Base-by-base conservation (phyloP, 2,329 filamentous ascomycete genomes). In the Paecilomyces fulvus region DNA sequence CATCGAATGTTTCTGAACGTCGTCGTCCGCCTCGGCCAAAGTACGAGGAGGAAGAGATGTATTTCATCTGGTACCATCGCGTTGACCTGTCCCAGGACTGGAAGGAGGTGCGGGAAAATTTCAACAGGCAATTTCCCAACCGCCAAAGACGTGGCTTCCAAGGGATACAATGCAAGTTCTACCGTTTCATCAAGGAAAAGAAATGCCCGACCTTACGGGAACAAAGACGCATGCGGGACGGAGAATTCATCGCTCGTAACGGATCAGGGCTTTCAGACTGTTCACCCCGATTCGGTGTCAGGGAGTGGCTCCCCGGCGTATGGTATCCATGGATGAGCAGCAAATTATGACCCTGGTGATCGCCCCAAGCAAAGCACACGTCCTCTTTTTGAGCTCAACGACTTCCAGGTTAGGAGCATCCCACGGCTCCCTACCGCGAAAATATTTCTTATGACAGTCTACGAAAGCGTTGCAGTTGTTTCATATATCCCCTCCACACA, bases 21-120 rank as follows among this genome's bases (percentile, higher is more conserved):
- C 72, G 73, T 8, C 72, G 75, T 3, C 66, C 71, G 5, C 73
- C 74, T n/a, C 70, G 75, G 4, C 75, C 74, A 25, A 76, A 75
- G 64, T 78, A 78, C 63, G 71, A 72, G 49, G 70, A 74, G 53
- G 76, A 78, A 64, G 74, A 78, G 58, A 73, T 73, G 67, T 75
- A 74, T 62, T 78, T 78, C 58, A 77, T 78, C 58, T 79, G 76
- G 76, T 79, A 78, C 60, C 73, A 77, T 63, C 74, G 75, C 7
- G 74, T 75, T 25, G 76, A 78, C 60, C 67, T 77, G 25, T 68
- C 68, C 50, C 70, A 76, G 64, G 72, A 76, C 58, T 79, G 76
- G 76, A 74, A 73, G 58, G 70, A 75, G 58, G 73, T 78, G 21
- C 69, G 71, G 25, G 69, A 75, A 54, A 70, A 68, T 55, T 79